Evolutionary conservation across 345 rosid species (phyloP).

Genomic region (Trapa incisa): DNA sequence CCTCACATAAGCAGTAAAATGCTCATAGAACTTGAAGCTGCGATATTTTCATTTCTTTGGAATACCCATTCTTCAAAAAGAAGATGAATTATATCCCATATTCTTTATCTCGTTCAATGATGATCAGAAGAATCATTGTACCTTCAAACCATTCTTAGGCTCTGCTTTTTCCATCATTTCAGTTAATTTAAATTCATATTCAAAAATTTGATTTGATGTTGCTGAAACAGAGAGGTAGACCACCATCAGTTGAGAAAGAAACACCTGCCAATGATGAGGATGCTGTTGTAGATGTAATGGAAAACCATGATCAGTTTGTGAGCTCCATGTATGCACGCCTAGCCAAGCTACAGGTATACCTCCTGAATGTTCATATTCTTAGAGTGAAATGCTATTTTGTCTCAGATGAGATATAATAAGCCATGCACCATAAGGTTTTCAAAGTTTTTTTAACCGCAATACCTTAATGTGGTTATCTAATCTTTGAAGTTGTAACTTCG

Average conservation of each 20-base stretch:
- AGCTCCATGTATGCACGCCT: slow-evolving; percentile 90
- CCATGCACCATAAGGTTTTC: too few relatives aligned
- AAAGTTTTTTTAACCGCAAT: too few relatives aligned
- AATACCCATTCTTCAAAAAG: too few relatives aligned
- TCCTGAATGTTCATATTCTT: neutral
- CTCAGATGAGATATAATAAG: neutral
- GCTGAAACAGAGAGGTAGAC: slow-evolving; percentile 51
- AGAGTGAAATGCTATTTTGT: neutral
- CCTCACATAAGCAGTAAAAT: neutral
- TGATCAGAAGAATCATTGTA: too few relatives aligned
- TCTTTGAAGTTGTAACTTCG: neutral
- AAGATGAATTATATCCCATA: too few relatives aligned
- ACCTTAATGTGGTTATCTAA: too few relatives aligned
- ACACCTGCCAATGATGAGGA: slow-evolving; percentile 55
- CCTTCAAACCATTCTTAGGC: neutral
- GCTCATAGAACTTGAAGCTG: neutral
- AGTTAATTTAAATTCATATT: neutral
- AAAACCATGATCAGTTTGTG: slow-evolving; percentile 67
- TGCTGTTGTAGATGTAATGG: slow-evolving; percentile 53
- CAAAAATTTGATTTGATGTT: neutral
- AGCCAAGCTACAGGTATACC: slow-evolving; percentile 77
- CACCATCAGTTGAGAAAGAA: slow-evolving; percentile 42
- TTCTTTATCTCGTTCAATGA: too few relatives aligned
- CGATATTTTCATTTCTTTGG: too few relatives aligned
- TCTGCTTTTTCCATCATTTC: neutral